Evolutionary conservation across 2,329 filamentous ascomycete species (phyloP).

Genomic region (Fusarium hostae): DNA sequence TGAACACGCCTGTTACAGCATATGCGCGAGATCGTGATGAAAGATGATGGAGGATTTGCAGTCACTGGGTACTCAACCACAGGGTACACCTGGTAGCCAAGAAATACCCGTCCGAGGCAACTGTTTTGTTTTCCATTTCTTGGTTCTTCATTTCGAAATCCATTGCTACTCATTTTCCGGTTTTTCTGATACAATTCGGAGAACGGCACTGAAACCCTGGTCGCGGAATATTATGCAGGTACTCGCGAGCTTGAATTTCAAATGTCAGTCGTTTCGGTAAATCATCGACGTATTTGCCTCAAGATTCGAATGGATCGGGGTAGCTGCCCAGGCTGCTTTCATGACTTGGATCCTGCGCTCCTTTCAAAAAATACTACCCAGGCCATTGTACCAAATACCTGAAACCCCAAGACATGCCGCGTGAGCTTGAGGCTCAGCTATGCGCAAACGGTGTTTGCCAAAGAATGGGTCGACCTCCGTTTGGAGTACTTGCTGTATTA

Average conservation of each 20-base stretch:
- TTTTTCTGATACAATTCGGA: conserved; percentile 12
- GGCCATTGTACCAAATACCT: not conserved
- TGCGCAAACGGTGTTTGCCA: not conserved
- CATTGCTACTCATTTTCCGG: conserved; percentile 6
- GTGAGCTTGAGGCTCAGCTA: conserved; percentile 24
- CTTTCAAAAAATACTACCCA: not conserved
- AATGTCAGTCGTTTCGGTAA: not conserved
- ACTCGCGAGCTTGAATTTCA: conserved; percentile 7
- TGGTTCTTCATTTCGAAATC: not conserved
- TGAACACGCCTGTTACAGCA: conserved; percentile 16
- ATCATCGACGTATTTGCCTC: not conserved
- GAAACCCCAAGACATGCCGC: conserved; percentile 4
- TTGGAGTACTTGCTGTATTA: conserved; percentile 9
- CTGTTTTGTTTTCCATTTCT: conserved; percentile 15
- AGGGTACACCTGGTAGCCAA: conserved; percentile 10
- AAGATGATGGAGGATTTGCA: conserved; percentile 22
- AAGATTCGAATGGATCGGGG: not conserved
- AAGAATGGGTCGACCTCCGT: not conserved
- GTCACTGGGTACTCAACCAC: not conserved
- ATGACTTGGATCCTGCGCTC: not conserved
- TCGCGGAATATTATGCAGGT: conserved; percentile 28
- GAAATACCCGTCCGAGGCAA: not conserved
- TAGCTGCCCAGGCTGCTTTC: not conserved
- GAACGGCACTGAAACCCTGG: conserved; percentile 16
- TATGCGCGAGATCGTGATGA: conserved; percentile 28